These are phyloP conservation scores for Coemansia sp. DNA, from an alignment of 192 early-diverging fungal species.

Conservation along the genomic window DNA sequence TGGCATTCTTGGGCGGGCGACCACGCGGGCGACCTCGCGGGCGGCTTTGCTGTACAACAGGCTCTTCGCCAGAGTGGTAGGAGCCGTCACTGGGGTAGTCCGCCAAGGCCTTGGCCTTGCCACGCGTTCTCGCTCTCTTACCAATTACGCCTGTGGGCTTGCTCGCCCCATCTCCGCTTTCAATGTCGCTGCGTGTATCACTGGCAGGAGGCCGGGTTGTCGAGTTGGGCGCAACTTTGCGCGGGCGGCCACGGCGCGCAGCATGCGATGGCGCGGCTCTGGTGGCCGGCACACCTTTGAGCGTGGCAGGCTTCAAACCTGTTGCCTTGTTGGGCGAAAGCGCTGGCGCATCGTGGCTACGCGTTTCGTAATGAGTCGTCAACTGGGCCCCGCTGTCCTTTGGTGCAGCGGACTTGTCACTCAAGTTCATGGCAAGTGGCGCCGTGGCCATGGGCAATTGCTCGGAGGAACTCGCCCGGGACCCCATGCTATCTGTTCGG, in stretches of 20 bases:
- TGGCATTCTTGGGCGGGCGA: neutral
- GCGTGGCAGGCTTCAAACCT: neutral
- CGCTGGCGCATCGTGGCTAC: neutral
- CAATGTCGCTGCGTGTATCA: neutral
- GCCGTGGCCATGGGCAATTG: neutral
- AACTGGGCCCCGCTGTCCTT: neutral
- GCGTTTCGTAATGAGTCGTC: neutral
- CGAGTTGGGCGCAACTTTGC: neutral
- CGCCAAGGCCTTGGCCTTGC: neutral
- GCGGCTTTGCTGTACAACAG: too few relatives aligned
- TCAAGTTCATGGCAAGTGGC: neutral
- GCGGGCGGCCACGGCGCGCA: neutral
- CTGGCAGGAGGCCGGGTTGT: neutral
- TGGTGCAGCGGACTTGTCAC: neutral
- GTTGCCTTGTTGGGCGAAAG: neutral
- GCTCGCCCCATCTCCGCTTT: neutral
- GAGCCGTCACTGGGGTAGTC: neutral
- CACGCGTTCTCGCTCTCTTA: neutral
- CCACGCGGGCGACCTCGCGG: neutral
- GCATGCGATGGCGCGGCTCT: neutral
- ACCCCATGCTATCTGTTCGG: conserved; percentile 1
- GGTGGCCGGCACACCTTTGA: neutral
- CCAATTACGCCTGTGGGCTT: neutral
- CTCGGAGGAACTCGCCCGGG: neutral
- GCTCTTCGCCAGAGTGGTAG: neutral